A percentile compares a stretch with the other conserved stretches of the same genome.
Conservation (phyloP, 176 grass and related monocot species). For the Elymus sibiricus region DNA sequence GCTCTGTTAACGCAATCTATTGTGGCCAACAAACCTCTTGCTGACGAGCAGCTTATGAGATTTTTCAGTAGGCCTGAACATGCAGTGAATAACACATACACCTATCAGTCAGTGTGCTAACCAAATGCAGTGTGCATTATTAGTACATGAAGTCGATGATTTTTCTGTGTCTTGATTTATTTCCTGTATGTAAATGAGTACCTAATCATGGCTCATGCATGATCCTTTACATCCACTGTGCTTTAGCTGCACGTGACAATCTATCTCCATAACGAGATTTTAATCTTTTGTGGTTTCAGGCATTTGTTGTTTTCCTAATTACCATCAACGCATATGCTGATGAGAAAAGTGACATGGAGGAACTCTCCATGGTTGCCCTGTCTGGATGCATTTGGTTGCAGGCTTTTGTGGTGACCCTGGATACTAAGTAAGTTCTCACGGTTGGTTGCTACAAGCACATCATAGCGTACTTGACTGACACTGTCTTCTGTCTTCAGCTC, state of each 20-base stretch:
- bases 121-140: background rate
- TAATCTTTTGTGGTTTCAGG: constrained; percentile 49
- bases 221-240: background rate
- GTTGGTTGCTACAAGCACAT: background rate
- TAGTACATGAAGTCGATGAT: background rate
- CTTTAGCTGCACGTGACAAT: background rate
- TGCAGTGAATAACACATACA: background rate
- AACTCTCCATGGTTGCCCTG: constrained; percentile 86
- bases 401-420: constrained; percentile 82
- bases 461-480: background rate
- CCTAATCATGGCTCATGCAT: background rate
- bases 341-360: constrained; percentile 82
- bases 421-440: constrained; percentile 60
- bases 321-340: constrained; percentile 58
- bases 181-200: background rate
- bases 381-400: constrained; percentile 96
- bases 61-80: background rate
- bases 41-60: background rate
- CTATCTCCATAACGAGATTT: background rate
- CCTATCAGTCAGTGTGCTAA: background rate
- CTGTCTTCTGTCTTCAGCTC: constrained; percentile 48
- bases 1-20: constrained; percentile 3
- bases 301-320: constrained; percentile 63
- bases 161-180: constrained; percentile 7
- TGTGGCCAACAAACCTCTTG: background rate